Percentiles rank a stretch among this genome's conserved stretches.
phyloP scores from a whole-genome alignment of 2,329 filamentous ascomycete species.

The Biscogniauxia sp. region DNA sequence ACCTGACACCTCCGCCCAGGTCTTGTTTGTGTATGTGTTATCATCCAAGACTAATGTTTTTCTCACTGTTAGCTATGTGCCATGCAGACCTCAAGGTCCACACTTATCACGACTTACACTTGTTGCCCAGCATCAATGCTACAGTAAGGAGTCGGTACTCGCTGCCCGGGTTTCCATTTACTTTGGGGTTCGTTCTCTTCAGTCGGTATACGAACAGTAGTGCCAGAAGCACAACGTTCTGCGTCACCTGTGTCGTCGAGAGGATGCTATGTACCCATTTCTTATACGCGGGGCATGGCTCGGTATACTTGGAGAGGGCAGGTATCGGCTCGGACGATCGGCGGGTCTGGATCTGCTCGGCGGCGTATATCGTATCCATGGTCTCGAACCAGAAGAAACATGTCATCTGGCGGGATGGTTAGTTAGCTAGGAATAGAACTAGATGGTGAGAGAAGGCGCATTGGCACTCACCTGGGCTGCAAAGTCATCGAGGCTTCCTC shows the following conservation, averaged over 20 bases:
- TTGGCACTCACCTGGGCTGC: conserved; percentile 66
- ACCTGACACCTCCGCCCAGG: conserved; percentile 95
- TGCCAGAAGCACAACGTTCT: conserved; percentile 89
- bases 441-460: no score
- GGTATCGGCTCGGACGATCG: conserved; percentile 36
- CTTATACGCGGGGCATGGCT: conserved; percentile 75
- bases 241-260: conserved; percentile 91
- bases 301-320: conserved; percentile 66
- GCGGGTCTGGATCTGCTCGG: conserved; percentile 58
- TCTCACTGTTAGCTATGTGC: conserved; percentile 7
- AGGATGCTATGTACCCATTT: conserved; percentile 94
- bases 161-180: conserved; percentile 88
- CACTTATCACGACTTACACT: conserved; percentile 59
- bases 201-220: conserved; percentile 90
- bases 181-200: conserved; percentile 83
- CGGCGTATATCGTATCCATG: conserved; percentile 71
- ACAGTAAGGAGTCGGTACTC: conserved; percentile 92
- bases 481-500: conserved; percentile 77
- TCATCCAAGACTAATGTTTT: conserved; percentile 74
- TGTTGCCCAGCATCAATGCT: conserved; percentile 96
- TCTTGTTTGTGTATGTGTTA: conserved; percentile 99
- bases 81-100: conserved; percentile 2
- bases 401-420: conserved; percentile 64
- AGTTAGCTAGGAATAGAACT: conserved; percentile 14
- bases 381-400: conserved; percentile 98